phyloP scores from a whole-genome alignment of 257 asterid species.

The Dorcoceras hygrometricum region DNA sequence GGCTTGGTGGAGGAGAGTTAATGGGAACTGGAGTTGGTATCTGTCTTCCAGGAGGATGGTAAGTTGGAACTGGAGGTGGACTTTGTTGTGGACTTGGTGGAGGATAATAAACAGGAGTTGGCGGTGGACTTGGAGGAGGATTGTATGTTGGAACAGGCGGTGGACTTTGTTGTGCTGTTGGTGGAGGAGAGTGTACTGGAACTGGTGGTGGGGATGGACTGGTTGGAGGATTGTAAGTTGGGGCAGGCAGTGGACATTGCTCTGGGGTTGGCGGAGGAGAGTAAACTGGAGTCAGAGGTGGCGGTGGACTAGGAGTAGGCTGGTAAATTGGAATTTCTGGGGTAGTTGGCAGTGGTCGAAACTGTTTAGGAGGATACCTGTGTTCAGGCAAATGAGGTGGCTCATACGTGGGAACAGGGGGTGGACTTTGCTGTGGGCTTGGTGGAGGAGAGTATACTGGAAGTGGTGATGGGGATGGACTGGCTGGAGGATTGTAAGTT shows the following conservation, averaged over 20 bases:
- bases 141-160: not conserved
- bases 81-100: not conserved
- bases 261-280: not conserved
- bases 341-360: no score
- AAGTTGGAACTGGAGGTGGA: not conserved
- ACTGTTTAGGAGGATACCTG: no score
- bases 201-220: not conserved
- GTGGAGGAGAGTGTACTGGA: not conserved
- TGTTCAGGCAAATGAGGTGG: no score
- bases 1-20: not conserved
- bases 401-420: no score
- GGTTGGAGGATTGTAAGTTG: not conserved
- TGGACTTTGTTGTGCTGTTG: not conserved
- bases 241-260: not conserved
- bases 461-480: not conserved
- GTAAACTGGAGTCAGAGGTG: not conserved
- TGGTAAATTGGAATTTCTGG: no score
- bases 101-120: not conserved
- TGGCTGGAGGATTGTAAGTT: not conserved
- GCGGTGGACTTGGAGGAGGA: not conserved
- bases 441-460: not conserved
- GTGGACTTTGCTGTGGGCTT: not conserved
- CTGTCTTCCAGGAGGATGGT: not conserved
- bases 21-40: conserved; percentile 16
- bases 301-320: no score